Evolutionary conservation across 305 asterid species (phyloP).

Genomic region (Caryopteris hybrid): DNA sequence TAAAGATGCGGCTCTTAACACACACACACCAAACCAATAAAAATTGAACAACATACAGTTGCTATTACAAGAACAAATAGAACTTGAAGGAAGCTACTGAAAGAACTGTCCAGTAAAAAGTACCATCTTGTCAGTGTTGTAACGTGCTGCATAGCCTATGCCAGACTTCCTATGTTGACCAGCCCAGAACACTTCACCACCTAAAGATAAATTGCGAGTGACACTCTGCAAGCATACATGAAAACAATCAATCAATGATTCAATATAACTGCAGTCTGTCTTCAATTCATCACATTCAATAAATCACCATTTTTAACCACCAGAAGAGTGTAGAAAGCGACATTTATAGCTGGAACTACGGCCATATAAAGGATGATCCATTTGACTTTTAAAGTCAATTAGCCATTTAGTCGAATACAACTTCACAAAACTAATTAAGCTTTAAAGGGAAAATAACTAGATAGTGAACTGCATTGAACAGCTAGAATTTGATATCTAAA

Average conservation of each 20-base stretch:
- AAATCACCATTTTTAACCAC: background rate
- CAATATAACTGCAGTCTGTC: background rate
- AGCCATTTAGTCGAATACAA: background rate
- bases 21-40: background rate
- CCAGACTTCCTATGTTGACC: constrained; percentile 97
- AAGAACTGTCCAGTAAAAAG: background rate
- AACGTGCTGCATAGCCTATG: constrained; percentile 88
- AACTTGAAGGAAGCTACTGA: background rate
- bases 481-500: background rate
- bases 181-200: constrained; percentile 98
- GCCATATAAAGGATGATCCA: background rate
- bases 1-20: background rate
- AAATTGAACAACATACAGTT: background rate
- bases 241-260: background rate
- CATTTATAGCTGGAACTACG: background rate
- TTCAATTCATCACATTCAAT: background rate
- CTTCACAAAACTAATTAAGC: background rate
- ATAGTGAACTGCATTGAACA: background rate
- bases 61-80: background rate
- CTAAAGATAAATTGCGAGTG: constrained; percentile 73
- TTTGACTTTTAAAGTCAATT: background rate
- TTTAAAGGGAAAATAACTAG: background rate
- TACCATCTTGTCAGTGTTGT: constrained; percentile 94
- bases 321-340: background rate
- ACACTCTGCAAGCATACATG: constrained; percentile 50